phyloP scores from a whole-genome alignment of 371 early-diverging fungal species.

The Rhizoclosmatium hyalinum region DNA sequence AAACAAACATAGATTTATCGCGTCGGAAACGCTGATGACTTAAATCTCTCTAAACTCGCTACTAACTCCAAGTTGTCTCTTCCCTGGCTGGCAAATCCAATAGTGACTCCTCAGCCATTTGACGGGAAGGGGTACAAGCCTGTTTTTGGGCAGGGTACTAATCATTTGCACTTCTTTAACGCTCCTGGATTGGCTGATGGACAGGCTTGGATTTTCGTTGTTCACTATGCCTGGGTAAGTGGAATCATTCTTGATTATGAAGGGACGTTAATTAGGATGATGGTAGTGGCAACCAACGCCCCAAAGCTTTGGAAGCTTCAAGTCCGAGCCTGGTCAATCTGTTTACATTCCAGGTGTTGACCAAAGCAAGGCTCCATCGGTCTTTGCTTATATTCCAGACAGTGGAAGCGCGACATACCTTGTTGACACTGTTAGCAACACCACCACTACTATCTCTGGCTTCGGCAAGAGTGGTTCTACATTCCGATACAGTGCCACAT shows the following conservation, averaged over 20 bases:
- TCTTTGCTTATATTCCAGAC: constrained; percentile 27
- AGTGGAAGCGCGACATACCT: constrained; percentile 14
- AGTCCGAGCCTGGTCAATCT: neutral
- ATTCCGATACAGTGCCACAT: constrained; percentile 19
- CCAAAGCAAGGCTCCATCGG: constrained; percentile 9
- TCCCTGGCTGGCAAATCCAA: neutral
- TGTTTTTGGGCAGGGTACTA: constrained; percentile 22
- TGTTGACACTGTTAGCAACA: constrained; percentile 13
- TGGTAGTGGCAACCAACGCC: constrained; percentile 25
- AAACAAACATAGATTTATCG: constrained; percentile 2
- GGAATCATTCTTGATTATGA: neutral
- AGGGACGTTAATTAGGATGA: neutral
- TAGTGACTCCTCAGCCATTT: constrained; percentile 15
- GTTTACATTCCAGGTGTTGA: constrained; percentile 9
- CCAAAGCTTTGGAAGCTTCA: constrained; percentile 16
- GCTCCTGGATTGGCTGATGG: constrained; percentile 11
- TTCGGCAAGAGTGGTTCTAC: constrained; percentile 1
- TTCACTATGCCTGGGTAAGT: constrained; percentile 30
- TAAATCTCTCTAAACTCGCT: constrained; percentile 1
- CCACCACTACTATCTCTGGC: constrained; percentile 8
- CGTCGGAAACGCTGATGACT: constrained; percentile 6
- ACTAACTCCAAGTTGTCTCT: neutral
- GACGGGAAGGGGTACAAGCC: constrained; percentile 20
- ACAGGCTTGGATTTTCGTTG: constrained; percentile 22
- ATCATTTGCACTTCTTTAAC: constrained; percentile 28